Percentiles rank a stretch among this genome's conserved stretches.
These are phyloP conservation scores for Solanum chaucha DNA, from an alignment of 257 asterid genomes.

Conservation along the genomic window DNA sequence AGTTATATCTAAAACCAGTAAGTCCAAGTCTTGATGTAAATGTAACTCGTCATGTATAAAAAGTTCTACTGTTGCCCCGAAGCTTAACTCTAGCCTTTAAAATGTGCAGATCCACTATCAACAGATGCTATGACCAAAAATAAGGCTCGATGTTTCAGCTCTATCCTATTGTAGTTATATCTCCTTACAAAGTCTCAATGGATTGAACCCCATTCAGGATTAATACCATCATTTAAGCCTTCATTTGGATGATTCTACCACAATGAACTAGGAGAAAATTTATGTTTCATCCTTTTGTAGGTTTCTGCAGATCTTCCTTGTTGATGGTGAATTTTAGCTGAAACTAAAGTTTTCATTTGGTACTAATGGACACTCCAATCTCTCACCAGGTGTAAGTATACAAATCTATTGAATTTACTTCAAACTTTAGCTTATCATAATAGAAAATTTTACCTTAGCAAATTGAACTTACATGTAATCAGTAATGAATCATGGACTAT, in stretches of 20 bases:
- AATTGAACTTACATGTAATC: too few species aligned
- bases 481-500: too few species aligned
- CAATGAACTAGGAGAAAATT: background rate
- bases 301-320: background rate
- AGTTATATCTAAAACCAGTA: background rate
- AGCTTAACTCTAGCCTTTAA: background rate
- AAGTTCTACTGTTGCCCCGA: background rate
- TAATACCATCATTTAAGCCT: too few species aligned
- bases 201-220: background rate
- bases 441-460: too few species aligned
- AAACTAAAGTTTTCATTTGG: background rate
- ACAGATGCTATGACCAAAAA: background rate
- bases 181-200: too few species aligned
- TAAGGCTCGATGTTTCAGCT: too few species aligned
- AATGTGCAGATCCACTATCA: background rate
- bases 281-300: background rate
- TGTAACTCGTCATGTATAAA: background rate
- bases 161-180: background rate
- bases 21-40: background rate
- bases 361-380: background rate
- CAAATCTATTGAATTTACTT: too few species aligned
- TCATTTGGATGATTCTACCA: background rate
- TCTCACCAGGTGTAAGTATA: background rate
- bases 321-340: background rate
- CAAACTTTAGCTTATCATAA: too few species aligned